These are phyloP conservation scores for Oryza brachyantha DNA, from an alignment of 176 grass and related monocot genomes.

Conservation along the genomic window DNA sequence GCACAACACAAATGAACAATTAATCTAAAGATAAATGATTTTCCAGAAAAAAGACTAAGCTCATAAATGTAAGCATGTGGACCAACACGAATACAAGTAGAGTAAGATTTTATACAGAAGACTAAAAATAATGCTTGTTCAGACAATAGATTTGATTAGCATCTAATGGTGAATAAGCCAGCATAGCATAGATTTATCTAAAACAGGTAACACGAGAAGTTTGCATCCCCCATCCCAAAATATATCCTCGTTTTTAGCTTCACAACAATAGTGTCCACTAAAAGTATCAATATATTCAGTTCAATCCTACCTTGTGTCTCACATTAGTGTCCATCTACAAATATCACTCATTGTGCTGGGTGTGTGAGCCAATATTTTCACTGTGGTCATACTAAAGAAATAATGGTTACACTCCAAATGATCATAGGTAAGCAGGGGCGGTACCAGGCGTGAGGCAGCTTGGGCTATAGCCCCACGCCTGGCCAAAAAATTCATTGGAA, in stretches of 20 bases:
- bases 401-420: neutral
- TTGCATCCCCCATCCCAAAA: no score
- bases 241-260: no score
- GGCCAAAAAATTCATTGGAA: no score
- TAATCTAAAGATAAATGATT: conserved; percentile 1
- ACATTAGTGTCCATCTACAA: neutral
- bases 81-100: neutral
- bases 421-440: neutral
- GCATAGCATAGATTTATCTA: neutral
- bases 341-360: neutral
- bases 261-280: no score
- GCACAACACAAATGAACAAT: neutral
- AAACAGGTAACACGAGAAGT: no score
- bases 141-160: neutral
- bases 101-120: neutral
- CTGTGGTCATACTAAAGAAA: neutral
- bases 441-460: no score
- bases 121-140: neutral
- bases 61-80: neutral
- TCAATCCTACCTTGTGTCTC: neutral
- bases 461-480: no score
- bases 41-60: neutral
- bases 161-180: neutral
- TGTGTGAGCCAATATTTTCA: neutral
- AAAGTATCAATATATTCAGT: no score